phyloP scores from a whole-genome alignment of 805 yeast species.

The Phaffomyces thermotolerans region DNA sequence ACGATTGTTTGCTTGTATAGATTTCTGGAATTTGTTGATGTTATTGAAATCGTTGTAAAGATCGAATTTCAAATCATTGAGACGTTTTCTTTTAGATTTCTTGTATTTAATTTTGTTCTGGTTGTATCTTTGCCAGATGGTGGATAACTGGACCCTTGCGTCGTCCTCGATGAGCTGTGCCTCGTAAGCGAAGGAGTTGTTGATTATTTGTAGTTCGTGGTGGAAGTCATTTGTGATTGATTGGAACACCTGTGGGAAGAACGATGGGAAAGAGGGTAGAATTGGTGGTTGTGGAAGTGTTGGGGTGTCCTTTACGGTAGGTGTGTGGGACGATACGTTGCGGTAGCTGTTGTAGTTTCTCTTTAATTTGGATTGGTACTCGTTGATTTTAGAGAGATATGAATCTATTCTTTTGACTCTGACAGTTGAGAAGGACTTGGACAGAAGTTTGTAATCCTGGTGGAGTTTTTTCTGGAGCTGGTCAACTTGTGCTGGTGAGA shows the following conservation, averaged over 20 bases:
- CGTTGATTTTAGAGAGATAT: conserved; percentile 26
- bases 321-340: conserved; percentile 9
- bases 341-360: conserved; percentile 16
- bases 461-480: conserved; percentile 21
- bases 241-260: conserved; percentile 10
- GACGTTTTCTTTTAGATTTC: conserved; percentile 4
- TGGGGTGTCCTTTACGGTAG: conserved; percentile 8
- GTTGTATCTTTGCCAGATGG: conserved; percentile 19
- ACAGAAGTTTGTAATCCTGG: conserved; percentile 25
- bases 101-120: conserved; percentile 14
- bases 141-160: conserved; percentile 10
- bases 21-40: conserved; percentile 6
- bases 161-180: conserved; percentile 15
- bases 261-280: too few species aligned
- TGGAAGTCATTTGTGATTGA: conserved; percentile 12
- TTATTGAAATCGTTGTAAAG: conserved; percentile 16
- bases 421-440: conserved; percentile 24
- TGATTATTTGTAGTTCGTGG: conserved; percentile 7
- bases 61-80: background rate
- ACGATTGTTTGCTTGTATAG: conserved; percentile 7
- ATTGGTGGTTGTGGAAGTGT: conserved; percentile 13
- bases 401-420: conserved; percentile 27
- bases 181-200: conserved; percentile 14
- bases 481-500: conserved; percentile 8
- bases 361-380: conserved; percentile 19